Percentiles rank a stretch among this genome's conserved stretches.
Evolutionary conservation across 2,329 filamentous ascomycete species (phyloP).

Genomic region (Aspergillus amoenus): DNA sequence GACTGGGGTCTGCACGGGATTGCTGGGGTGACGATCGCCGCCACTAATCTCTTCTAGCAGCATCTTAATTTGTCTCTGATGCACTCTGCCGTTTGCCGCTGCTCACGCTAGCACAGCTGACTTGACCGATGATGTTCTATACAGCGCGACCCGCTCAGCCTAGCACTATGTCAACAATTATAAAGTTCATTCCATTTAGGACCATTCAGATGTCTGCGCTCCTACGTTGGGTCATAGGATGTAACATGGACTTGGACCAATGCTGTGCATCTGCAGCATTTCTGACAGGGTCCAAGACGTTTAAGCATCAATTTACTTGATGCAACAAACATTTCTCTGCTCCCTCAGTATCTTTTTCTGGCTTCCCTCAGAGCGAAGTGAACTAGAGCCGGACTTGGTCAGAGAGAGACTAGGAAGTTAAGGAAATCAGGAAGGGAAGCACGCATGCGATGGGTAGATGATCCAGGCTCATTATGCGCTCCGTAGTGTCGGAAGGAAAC

Average conservation of each 20-base stretch:
- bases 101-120: slow-evolving; percentile 33
- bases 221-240: slow-evolving; percentile 23
- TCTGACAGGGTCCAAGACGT: slow-evolving; percentile 19
- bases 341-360: slow-evolving; percentile 18
- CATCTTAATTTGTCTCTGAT: slow-evolving; percentile 35
- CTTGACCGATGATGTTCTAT: slow-evolving; percentile 24
- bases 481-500: slow-evolving; percentile 1
- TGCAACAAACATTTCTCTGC: slow-evolving; percentile 21
- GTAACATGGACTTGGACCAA: slow-evolving; percentile 32
- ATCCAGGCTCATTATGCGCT: background rate
- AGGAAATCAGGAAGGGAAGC: slow-evolving; percentile 5
- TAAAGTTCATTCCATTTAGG: slow-evolving; percentile 21
- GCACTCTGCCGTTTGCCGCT: slow-evolving; percentile 34
- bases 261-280: slow-evolving; percentile 25
- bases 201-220: slow-evolving; percentile 27
- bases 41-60: slow-evolving; percentile 34
- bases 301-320: slow-evolving; percentile 18
- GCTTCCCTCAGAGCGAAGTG: slow-evolving; percentile 12
- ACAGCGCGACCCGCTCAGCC: slow-evolving; percentile 20
- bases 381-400: background rate
- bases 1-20: slow-evolving; percentile 36
- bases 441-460: background rate
- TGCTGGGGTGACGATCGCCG: slow-evolving; percentile 31
- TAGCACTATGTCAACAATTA: slow-evolving; percentile 14
- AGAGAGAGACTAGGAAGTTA: background rate